phyloP scores from a whole-genome alignment of 176 grass and related monocot species.

The Guadua angustifolia region DNA sequence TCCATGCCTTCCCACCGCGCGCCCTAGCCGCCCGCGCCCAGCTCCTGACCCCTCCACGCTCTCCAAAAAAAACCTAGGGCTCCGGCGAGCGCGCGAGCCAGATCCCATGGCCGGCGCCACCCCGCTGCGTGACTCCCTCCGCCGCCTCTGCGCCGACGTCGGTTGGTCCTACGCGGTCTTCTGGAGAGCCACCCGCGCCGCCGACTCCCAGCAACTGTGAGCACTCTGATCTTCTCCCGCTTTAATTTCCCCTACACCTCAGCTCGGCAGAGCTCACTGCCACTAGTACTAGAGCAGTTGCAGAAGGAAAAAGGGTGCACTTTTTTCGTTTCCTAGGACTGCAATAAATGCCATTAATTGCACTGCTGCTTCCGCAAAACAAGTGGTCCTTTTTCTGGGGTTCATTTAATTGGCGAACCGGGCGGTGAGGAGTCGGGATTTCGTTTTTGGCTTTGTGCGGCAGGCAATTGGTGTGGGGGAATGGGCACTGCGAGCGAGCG shows the following conservation, averaged over 20 bases:
- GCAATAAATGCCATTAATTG: conserved; percentile 55
- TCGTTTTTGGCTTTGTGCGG: conserved; percentile 16
- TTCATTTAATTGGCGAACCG: conserved; percentile 7
- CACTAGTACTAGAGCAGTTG: background rate
- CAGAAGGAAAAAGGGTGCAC: background rate
- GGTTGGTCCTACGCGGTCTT: conserved; percentile 64
- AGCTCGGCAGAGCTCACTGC: background rate
- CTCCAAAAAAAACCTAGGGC: background rate
- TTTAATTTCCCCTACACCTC: background rate
- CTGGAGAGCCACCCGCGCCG: conserved; percentile 49
- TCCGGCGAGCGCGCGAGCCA: background rate
- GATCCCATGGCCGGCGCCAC: conserved; percentile 47
- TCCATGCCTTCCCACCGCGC: conserved; percentile 24
- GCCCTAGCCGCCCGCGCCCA: conserved; percentile 12
- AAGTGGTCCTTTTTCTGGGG: background rate
- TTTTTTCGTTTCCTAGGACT: background rate
- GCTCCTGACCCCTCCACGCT: background rate
- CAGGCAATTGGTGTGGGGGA: conserved; percentile 64
- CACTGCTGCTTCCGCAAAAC: background rate
- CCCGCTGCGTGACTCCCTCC: conserved; percentile 46
- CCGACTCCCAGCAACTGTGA: conserved; percentile 48
- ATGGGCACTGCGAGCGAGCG: conserved; percentile 42
- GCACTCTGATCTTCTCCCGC: background rate
- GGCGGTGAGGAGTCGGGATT: background rate
- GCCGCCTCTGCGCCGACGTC: conserved; percentile 54